Evolutionary conservation across 495 filamentous ascomycete genomes (phyloP).

Genomic region (Trichoderma gamsii): DNA sequence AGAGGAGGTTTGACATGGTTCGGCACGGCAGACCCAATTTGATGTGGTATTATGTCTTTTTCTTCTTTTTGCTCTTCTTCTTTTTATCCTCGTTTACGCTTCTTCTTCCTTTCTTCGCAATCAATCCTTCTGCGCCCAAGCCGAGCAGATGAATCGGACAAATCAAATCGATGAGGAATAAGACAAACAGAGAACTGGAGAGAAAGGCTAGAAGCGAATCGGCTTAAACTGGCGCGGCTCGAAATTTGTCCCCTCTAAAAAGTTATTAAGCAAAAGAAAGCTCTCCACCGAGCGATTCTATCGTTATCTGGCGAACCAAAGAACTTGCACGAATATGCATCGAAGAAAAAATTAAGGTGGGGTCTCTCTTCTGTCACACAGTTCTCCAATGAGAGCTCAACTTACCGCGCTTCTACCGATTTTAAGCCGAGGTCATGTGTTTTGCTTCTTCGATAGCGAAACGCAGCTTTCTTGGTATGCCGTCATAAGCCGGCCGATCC

Average conservation of each 20-base stretch:
- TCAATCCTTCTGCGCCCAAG: background rate
- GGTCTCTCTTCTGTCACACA: background rate
- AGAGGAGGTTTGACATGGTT: conserved; percentile 38
- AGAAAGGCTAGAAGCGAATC: background rate
- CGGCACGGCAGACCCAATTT: conserved; percentile 10
- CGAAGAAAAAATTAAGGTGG: background rate
- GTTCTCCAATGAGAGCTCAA: background rate
- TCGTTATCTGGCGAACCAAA: background rate
- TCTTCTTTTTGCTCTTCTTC: background rate
- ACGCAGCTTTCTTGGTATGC: background rate
- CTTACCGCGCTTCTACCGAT: background rate
- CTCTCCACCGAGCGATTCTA: background rate
- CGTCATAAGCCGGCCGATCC: conserved; percentile 13
- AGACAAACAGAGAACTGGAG: background rate
- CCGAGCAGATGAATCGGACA: background rate
- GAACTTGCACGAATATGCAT: background rate
- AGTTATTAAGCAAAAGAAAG: background rate
- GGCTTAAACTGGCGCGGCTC: background rate
- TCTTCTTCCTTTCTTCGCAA: background rate
- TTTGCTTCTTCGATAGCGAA: background rate
- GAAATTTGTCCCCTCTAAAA: conserved; percentile 10
- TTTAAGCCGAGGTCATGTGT: background rate
- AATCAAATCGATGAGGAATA: background rate
- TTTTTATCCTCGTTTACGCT: background rate
- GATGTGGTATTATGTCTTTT: background rate